These are phyloP conservation scores for Pelagomonas calceolata DNA, from an alignment of 108 stramenopile species.

Conservation along the genomic window DNA sequence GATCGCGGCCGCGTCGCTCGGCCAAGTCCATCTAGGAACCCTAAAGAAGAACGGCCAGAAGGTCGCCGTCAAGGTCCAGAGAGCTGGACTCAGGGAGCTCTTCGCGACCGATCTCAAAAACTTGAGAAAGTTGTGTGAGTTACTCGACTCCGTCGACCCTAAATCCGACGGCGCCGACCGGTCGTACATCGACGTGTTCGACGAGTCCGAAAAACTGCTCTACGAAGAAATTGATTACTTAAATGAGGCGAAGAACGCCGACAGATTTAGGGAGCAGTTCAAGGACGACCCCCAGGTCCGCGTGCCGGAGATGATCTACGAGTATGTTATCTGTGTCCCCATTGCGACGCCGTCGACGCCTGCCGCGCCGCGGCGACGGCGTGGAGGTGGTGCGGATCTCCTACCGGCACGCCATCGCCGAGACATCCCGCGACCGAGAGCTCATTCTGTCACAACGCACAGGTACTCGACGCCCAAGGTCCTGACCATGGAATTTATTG, in stretches of 20 bases:
- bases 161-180: constrained; percentile 81
- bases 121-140: constrained; percentile 63
- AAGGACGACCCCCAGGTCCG: constrained; percentile 55
- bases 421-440: no score
- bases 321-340: no score
- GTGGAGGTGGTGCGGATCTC: no score
- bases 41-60: constrained; percentile 67
- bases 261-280: constrained; percentile 72
- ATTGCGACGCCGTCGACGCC: no score
- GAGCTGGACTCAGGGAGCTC: constrained; percentile 78
- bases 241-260: constrained; percentile 75
- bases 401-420: no score
- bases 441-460: no score
- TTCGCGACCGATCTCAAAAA: constrained; percentile 92
- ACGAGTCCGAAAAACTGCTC: constrained; percentile 68
- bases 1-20: constrained; percentile 77
- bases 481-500: constrained; percentile 82
- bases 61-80: constrained; percentile 76
- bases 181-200: constrained; percentile 84
- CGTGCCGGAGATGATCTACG: constrained; percentile 67
- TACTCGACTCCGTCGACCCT: constrained; percentile 89
- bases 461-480: constrained; percentile 69
- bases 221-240: constrained; percentile 90
- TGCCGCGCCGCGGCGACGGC: no score
- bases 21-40: constrained; percentile 70